These are phyloP conservation scores for Tylopilus plumbeoviolaceoides DNA, from an alignment of 768 basidiomycete genomes.

Conservation along the genomic window DNA sequence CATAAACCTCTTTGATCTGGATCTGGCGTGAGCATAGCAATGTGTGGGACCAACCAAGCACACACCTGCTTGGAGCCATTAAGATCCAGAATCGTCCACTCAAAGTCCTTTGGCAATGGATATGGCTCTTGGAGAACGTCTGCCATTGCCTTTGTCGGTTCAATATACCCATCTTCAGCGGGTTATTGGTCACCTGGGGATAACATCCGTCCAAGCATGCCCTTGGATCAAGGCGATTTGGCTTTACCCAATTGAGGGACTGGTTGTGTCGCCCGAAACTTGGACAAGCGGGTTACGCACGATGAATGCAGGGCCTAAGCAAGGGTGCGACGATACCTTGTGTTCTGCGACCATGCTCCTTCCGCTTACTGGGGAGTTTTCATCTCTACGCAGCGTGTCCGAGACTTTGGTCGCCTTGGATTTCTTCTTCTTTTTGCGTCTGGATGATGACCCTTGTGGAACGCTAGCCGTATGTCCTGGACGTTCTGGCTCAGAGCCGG, in stretches of 20 bases:
- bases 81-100: slow-evolving; percentile 84
- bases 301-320: not conserved
- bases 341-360: slow-evolving; percentile 84
- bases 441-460: slow-evolving; percentile 33
- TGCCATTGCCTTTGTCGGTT: slow-evolving; percentile 67
- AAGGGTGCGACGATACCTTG: slow-evolving; percentile 52
- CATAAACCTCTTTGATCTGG: slow-evolving; percentile 88
- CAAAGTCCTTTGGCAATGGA: slow-evolving; percentile 86
- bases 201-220: not conserved
- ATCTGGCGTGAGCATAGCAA: slow-evolving; percentile 1
- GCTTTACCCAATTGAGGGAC: slow-evolving; percentile 78
- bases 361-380: slow-evolving; percentile 43
- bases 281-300: slow-evolving; percentile 8
- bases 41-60: not conserved
- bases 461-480: slow-evolving; percentile 12
- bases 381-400: slow-evolving; percentile 45
- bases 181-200: slow-evolving; percentile 57
- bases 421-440: slow-evolving; percentile 89
- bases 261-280: slow-evolving; percentile 99
- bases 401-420: slow-evolving; percentile 59
- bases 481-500: slow-evolving; percentile 28
- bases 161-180: slow-evolving; percentile 82
- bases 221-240: not conserved
- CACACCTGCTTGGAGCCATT: slow-evolving; percentile 67
- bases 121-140: slow-evolving; percentile 88